Evolutionary conservation across 225 moss, liverwort and hornwort genomes (phyloP).

Genomic region (Thuidium tamariscinum): DNA sequence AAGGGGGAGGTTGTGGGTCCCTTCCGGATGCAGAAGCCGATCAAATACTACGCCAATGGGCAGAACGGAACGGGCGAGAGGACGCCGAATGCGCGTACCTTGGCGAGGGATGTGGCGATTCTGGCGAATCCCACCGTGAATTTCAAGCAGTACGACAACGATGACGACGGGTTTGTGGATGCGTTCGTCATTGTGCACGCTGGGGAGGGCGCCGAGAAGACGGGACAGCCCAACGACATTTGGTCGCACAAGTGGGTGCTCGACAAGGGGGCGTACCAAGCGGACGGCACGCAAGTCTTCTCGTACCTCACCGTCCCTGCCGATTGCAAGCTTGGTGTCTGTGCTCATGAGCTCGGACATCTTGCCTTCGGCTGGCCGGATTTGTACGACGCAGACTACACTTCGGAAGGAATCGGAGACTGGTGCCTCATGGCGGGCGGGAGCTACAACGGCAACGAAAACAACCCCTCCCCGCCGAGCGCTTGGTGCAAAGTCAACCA

Average conservation of each 20-base stretch:
- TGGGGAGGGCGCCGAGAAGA: slow-evolving; percentile 23
- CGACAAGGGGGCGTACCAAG: slow-evolving; percentile 6
- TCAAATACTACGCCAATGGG: slow-evolving; percentile 12
- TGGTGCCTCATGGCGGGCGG: slow-evolving; percentile 47
- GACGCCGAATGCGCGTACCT: slow-evolving; percentile 2
- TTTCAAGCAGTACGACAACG: slow-evolving; percentile 26
- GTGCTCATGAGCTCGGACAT: slow-evolving; percentile 35
- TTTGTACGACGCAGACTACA: slow-evolving; percentile 34
- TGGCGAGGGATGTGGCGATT: slow-evolving; percentile 21
- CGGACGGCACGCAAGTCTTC: slow-evolving; percentile 19
- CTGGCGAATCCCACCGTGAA: background rate
- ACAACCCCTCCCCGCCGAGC: slow-evolving; percentile 18
- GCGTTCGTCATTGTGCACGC: slow-evolving; percentile 35
- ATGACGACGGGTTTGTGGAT: slow-evolving; percentile 25
- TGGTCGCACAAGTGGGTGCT: slow-evolving; percentile 44
- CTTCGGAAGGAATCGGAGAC: slow-evolving; percentile 15
- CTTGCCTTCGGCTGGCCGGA: slow-evolving; percentile 33
- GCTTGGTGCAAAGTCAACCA: slow-evolving; percentile 40
- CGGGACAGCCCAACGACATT: slow-evolving; percentile 3
- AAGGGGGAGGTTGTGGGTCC: slow-evolving; percentile 30
- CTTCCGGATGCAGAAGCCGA: slow-evolving; percentile 1
- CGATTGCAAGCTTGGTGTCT: slow-evolving; percentile 29
- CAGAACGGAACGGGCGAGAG: background rate
- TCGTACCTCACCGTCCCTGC: slow-evolving; percentile 29
- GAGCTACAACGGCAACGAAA: slow-evolving; percentile 28